Evolutionary conservation across 768 basidiomycete species (phyloP), one percentile per base, ranked within the genome.

Genomic region (Mycena maculata): DNA sequence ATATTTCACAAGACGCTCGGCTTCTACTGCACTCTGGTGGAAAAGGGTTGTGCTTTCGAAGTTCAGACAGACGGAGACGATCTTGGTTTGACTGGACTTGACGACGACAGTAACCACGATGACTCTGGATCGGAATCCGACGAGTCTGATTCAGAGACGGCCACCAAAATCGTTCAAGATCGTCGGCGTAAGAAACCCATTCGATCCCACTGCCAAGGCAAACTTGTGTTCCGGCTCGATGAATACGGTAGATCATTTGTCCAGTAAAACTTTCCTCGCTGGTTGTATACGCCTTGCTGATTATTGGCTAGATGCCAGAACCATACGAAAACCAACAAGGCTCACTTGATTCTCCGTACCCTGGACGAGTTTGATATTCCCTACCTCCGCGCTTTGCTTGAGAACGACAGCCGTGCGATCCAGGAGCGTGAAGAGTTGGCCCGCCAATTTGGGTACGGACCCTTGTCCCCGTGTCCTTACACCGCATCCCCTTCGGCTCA

Each of bases 301-400:
- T 47, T 28, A 13, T 47, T 15, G 1, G 23, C 27, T 31, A 63
- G 61, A 12, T 63, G 61, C 16, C 50, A 54, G 23, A 9, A 38
- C 31, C 62, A 30, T 4, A 63, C 30, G 5, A 36, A 27, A 22
- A 52, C 28, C 3, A 39, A 68, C 31, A 62, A 15, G 4, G 38
- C 58, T 2, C 77, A 76, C 45, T 57, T 78, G n/a, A 59, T 71
- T 16, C 42, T 76, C 4, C 33, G 61, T 2, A 76, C 71, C 22
- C 57, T 78, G 8, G 60, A 75, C 18, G 70, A 73, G 12, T 72
- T 71, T 49, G 60, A 76, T 44, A 61, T 65, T 12, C 18, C 36
- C 1, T 78, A 78, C 48, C 64, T 78, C 0, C 41, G 27, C 11
- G 75, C 75, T 5, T 44, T 78, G 1, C 62, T 78, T 25, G 44